Base-by-base conservation (phyloP, 441 rosid species). In the Syzygium malaccense region DNA sequence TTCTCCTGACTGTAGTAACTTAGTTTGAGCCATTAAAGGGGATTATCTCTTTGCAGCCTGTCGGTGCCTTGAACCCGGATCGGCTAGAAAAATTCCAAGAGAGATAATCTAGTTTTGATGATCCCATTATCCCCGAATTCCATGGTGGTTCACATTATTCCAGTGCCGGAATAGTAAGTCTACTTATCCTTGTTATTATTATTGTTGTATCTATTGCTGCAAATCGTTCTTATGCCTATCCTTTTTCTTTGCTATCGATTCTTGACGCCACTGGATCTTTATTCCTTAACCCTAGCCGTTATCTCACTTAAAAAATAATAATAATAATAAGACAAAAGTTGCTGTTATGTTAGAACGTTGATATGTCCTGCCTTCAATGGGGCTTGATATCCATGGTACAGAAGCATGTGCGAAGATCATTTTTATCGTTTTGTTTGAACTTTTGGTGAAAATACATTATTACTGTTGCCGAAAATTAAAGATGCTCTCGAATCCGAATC, bases 141-240 rank as follows among this genome's bases (percentile, higher is more conserved):
- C 99, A 98, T 91, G 97, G 97, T 91, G 99, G 99, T 89, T 98
- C 99, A 32, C 99, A 98, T 93, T 98, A 98, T 93, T 98, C 99
- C 53, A 96, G 99, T 92, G 98, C 99, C 79, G 99, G 98, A 93
- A 94, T 99, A 75, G 99, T 97, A 94, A 90, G 96, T 93, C 93
- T 30, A 62, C 26, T 86, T 87, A 62, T 91, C 53, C 89, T 86
- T 86, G 66, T 33, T 37, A 49, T 37, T 37, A 37, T 37, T 37
- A 71, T 45, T 45, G 48, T 71, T 5, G 12, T 79, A 48, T 87
- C 84, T 45, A 45, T 45, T 45, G 83, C 83, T 71, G 83, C 6
- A 37, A 45, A 71, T 37, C 28, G 25, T 71, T 71, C 83, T 71
- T 71, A 71, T 71, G 83, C 83, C 83, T 71, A 71, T 18, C 8